Evolutionary conservation across 306 rosid genomes (phyloP).

Genomic region (Prunus armeniaca): DNA sequence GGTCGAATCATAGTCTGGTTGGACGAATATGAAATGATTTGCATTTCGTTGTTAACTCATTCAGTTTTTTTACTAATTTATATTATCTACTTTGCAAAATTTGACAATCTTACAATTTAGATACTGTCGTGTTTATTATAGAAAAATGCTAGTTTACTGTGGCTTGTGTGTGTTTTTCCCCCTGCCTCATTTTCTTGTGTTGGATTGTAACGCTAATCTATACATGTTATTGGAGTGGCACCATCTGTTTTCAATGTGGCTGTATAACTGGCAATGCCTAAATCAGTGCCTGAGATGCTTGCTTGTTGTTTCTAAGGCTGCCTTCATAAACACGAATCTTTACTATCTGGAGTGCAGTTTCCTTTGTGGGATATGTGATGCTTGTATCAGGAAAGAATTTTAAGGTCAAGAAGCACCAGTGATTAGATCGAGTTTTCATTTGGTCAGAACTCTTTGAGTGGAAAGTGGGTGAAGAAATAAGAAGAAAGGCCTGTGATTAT

Average conservation of each 20-base stretch:
- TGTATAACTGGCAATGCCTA: not conserved
- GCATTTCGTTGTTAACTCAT: not conserved
- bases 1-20: not conserved
- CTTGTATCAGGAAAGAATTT: not conserved
- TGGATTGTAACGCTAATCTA: too few relatives aligned
- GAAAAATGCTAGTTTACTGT: too few relatives aligned
- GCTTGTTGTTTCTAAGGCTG: too few relatives aligned
- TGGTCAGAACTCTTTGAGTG: too few relatives aligned
- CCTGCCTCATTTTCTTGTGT: too few relatives aligned
- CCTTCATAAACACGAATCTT: too few relatives aligned
- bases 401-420: not conserved
- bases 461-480: too few relatives aligned
- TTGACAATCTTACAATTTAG: not conserved
- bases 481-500: too few relatives aligned
- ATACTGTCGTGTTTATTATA: not conserved
- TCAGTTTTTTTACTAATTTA: not conserved
- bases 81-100: not conserved
- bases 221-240: too few relatives aligned
- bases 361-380: not conserved
- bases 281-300: not conserved
- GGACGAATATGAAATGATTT: not conserved
- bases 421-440: not conserved
- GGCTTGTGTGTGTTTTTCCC: fast-evolving
- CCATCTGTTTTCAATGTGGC: not conserved
- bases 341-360: not conserved